Percentiles rank a stretch among this genome's conserved stretches.
Evolutionary conservation across 495 filamentous ascomycete species (phyloP).

Genomic region (Chaetomium cochliodes): DNA sequence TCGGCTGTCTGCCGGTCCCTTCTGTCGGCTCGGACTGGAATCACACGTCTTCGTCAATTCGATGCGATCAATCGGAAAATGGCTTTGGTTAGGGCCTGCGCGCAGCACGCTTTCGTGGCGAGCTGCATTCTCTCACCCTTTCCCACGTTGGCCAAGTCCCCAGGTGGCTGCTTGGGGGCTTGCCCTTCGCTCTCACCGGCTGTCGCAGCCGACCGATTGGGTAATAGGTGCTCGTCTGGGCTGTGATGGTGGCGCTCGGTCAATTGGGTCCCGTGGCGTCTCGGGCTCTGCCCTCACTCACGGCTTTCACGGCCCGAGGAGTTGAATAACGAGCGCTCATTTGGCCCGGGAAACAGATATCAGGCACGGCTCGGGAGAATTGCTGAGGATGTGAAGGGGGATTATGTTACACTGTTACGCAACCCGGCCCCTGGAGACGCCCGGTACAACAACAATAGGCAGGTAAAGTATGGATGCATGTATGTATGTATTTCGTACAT

Average conservation of each 20-base stretch:
- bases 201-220: slow-evolving; percentile 10
- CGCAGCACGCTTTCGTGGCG: not conserved
- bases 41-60: not conserved
- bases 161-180: not conserved
- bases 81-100: not conserved
- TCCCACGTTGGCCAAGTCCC: slow-evolving; percentile 1
- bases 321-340: not conserved
- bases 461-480: not conserved
- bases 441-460: not conserved
- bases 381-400: not conserved
- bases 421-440: not conserved
- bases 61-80: not conserved
- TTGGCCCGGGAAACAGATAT: not conserved
- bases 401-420: not conserved
- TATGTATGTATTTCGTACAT: not conserved
- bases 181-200: slow-evolving; percentile 14
- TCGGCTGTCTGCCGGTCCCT: not conserved
- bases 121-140: not conserved
- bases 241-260: slow-evolving; percentile 21
- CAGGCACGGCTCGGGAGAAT: not conserved
- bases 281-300: not conserved
- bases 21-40: no score
- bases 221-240: not conserved
- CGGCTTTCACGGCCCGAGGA: not conserved
- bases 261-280: slow-evolving; percentile 11